Evolutionary conservation across 495 filamentous ascomycete genomes (phyloP).

Genomic region (Sordaria brevicollis): DNA sequence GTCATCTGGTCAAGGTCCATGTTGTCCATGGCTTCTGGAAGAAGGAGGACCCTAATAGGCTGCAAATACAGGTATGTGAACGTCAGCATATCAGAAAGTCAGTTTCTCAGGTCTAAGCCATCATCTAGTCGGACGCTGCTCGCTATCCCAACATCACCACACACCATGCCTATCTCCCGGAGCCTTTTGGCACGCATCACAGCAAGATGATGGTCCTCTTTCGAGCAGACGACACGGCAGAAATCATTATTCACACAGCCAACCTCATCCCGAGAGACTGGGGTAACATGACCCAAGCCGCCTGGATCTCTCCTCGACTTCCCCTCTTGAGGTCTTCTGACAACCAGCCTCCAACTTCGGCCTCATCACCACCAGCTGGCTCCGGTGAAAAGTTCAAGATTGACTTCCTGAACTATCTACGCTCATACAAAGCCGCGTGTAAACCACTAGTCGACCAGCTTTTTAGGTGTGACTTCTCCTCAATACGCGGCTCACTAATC

Average conservation of each 20-base stretch:
- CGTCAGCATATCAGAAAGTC: not conserved
- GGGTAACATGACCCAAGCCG: conserved; percentile 77
- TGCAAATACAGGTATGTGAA: conserved; percentile 49
- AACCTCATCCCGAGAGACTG: conserved; percentile 85
- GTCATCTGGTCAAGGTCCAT: conserved; percentile 53
- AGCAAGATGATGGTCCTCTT: conserved; percentile 78
- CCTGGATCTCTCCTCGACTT: conserved; percentile 71
- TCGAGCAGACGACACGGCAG: conserved; percentile 63
- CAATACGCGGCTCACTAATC: conserved; percentile 61
- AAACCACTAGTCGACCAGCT: conserved; percentile 46
- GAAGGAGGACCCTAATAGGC: conserved; percentile 50
- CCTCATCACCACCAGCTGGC: conserved; percentile 29
- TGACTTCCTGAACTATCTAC: conserved; percentile 65
- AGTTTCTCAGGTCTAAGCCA: not conserved
- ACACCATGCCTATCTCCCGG: conserved; percentile 71
- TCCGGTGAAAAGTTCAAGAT: conserved; percentile 63
- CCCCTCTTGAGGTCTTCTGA: conserved; percentile 26
- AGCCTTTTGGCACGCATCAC: conserved; percentile 76
- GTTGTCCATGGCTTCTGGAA: conserved; percentile 88
- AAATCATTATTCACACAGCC: conserved; percentile 80
- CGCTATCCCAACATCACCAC: conserved; percentile 59
- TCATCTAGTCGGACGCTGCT: conserved; percentile 22
- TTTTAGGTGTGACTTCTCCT: conserved; percentile 55
- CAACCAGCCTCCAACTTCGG: not conserved
- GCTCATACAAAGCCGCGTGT: conserved; percentile 48